Percentiles rank a stretch among this genome's conserved stretches.
Conservation (phyloP, 1,284 basidiomycete species). For the Cryptococcus sp. region DNA sequence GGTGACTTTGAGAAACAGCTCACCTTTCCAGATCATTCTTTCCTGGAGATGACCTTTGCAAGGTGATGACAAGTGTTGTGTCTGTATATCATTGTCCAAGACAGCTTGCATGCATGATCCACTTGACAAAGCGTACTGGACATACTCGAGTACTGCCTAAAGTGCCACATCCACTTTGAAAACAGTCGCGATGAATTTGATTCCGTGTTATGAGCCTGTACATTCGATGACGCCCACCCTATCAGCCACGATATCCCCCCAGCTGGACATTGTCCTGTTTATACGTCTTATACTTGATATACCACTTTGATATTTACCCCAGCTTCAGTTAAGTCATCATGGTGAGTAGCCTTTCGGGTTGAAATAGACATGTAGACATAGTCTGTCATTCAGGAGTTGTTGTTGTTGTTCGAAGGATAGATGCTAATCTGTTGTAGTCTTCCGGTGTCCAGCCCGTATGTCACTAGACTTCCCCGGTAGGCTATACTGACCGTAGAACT, state of each 20-base stretch:
- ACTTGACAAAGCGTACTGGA: too few relatives aligned
- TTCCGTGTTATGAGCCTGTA: background rate
- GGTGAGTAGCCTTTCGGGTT: constrained; percentile 17
- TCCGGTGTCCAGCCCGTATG: constrained; percentile 44
- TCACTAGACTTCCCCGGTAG: background rate
- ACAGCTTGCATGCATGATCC: too few relatives aligned
- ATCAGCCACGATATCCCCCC: too few relatives aligned
- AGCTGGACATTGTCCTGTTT: too few relatives aligned
- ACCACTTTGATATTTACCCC: background rate
- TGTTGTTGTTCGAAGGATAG: background rate
- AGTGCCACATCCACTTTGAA: constrained; percentile 17
- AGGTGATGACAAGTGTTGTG: background rate
- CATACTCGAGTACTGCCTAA: background rate
- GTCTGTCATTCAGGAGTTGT: too few relatives aligned
- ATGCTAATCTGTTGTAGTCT: constrained; percentile 18
- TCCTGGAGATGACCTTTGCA: constrained; percentile 36
- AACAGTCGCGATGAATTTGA: background rate
- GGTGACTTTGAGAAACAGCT: background rate
- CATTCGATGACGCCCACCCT: background rate
- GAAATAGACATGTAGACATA: too few relatives aligned
- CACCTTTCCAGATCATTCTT: constrained; percentile 31
- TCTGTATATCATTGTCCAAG: too few relatives aligned
- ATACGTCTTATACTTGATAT: background rate
- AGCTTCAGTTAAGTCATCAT: constrained; percentile 9
- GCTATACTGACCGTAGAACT: background rate